These are phyloP conservation scores for Diplodia corticola DNA, from an alignment of 2,329 filamentous ascomycete species.

Conservation along the genomic window DNA sequence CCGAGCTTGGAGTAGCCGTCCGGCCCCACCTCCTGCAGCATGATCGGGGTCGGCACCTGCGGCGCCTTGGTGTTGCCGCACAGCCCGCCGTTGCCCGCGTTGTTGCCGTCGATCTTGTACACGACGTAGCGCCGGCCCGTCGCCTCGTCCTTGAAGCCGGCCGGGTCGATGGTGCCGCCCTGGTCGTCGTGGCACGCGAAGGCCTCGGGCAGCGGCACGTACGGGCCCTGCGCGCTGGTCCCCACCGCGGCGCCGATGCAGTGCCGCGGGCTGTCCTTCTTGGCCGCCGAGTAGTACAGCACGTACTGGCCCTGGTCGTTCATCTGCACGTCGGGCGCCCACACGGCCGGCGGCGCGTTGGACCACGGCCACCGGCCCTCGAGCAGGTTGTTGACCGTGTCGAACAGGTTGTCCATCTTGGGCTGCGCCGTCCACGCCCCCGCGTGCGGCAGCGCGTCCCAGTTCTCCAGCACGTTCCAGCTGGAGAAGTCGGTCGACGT, in stretches of 20 bases:
- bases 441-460: slow-evolving; percentile 35
- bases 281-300: slow-evolving; percentile 60
- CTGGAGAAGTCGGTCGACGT: slow-evolving; percentile 38
- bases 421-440: slow-evolving; percentile 31
- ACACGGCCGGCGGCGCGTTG: slow-evolving; percentile 30
- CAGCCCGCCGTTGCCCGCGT: slow-evolving; percentile 47
- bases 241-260: slow-evolving; percentile 61
- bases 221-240: slow-evolving; percentile 53
- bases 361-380: slow-evolving; percentile 22
- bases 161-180: slow-evolving; percentile 65
- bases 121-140: slow-evolving; percentile 57
- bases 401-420: neutral
- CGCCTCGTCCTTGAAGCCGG: slow-evolving; percentile 58
- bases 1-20: slow-evolving; percentile 58
- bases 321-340: slow-evolving; percentile 38
- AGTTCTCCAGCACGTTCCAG: slow-evolving; percentile 31
- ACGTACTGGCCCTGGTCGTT: slow-evolving; percentile 53
- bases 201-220: slow-evolving; percentile 48
- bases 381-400: neutral
- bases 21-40: slow-evolving; percentile 54
- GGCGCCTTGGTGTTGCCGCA: slow-evolving; percentile 50
- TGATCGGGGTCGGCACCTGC: slow-evolving; percentile 53
- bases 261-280: slow-evolving; percentile 46
- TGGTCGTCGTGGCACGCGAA: slow-evolving; percentile 49
- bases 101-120: slow-evolving; percentile 69